Evolutionary conservation across 345 rosid genomes (phyloP).

Genomic region (Eucalyptus sp.): DNA sequence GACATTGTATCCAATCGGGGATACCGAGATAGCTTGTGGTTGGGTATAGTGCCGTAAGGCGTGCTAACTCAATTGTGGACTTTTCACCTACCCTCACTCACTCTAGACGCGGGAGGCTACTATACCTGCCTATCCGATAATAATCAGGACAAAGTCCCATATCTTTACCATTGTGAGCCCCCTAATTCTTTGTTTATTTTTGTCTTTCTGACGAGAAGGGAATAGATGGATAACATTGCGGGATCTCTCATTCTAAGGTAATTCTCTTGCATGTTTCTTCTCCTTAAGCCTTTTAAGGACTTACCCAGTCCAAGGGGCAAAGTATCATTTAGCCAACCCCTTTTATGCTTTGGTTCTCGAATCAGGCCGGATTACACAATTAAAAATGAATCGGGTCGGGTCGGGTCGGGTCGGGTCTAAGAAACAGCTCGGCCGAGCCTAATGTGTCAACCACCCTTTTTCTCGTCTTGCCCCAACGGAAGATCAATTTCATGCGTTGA

Average conservation of each 20-base stretch:
- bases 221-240: too few species aligned
- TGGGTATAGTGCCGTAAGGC: fast-evolving
- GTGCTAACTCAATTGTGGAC: fast-evolving
- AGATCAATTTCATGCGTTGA: background rate
- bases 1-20: fast-evolving
- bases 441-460: background rate
- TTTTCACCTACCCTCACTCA: fast-evolving
- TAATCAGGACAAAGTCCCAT: fast-evolving
- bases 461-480: background rate
- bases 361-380: background rate
- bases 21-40: too few species aligned
- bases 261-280: fast-evolving
- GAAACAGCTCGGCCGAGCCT: background rate
- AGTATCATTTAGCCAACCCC: background rate
- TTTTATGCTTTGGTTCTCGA: background rate
- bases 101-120: fast-evolving
- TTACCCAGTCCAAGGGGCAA: too few species aligned
- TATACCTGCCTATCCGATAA: fast-evolving
- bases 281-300: too few species aligned
- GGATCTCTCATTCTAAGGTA: too few species aligned
- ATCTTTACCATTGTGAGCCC: fast-evolving
- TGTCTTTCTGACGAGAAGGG: fast-evolving
- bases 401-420: background rate
- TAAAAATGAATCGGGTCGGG: background rate
- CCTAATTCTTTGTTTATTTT: too few species aligned